A percentile compares a stretch with the other conserved stretches of the same genome.
These are phyloP conservation scores for Echria macrotheca DNA, from an alignment of 495 filamentous ascomycete genomes.

Conservation along the genomic window DNA sequence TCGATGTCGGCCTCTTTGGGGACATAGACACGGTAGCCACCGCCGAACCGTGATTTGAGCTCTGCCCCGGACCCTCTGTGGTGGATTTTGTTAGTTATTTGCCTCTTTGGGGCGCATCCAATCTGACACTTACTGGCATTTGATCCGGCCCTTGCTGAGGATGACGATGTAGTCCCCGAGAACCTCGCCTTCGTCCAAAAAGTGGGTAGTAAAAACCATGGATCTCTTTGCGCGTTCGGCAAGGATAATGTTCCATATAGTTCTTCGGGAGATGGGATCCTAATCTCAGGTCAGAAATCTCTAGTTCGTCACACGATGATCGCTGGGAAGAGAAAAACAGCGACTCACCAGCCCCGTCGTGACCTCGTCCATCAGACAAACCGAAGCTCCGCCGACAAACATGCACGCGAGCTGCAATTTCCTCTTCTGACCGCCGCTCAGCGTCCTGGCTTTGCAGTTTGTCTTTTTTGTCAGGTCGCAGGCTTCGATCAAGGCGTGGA, in stretches of 20 bases:
- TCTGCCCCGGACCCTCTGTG: slow-evolving; percentile 66
- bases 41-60: slow-evolving; percentile 59
- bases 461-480: slow-evolving; percentile 66
- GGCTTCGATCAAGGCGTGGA: slow-evolving; percentile 52
- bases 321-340: no score
- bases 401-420: slow-evolving; percentile 85
- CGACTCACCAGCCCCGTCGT: slow-evolving; percentile 54
- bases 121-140: no score
- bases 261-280: slow-evolving; percentile 69
- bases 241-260: slow-evolving; percentile 81
- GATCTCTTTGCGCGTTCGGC: slow-evolving; percentile 66
- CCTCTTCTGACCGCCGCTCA: slow-evolving; percentile 80
- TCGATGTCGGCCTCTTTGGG: slow-evolving; percentile 48
- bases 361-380: slow-evolving; percentile 83
- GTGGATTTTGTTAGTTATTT: no score
- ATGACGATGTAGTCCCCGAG: slow-evolving; percentile 71
- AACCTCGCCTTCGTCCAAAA: slow-evolving; percentile 69
- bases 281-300: no score
- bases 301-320: no score
- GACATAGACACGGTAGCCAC: slow-evolving; percentile 69
- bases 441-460: slow-evolving; percentile 53
- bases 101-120: no score
- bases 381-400: slow-evolving; percentile 71
- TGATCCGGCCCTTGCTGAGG: slow-evolving; percentile 62
- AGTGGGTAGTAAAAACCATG: slow-evolving; percentile 79